Evolutionary conservation across 306 rosid genomes (phyloP), one percentile per base, ranked within the genome.

Genomic region (Vigna radiata): DNA sequence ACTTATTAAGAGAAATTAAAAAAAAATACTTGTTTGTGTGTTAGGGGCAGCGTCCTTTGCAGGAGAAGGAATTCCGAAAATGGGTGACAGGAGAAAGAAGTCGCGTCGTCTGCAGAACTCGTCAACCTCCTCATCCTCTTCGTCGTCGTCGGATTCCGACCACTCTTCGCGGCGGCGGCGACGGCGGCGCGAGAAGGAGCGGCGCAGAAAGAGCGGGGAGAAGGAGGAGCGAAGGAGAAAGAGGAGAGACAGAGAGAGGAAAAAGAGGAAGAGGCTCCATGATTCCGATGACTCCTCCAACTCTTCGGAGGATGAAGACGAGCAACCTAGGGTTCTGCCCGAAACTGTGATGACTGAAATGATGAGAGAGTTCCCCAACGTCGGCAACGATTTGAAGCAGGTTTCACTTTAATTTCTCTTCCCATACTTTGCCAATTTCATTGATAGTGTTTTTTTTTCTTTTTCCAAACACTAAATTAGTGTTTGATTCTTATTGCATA

Each of bases 361-460:
- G 87, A 77, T 91, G 88, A 81, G 29, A 14, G 86, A 86, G 68
- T 94, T 94, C 47, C 97, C 97, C 58, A 85, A 83, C 48, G 93
- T 86, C 55, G 93, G 85, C 76, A 86, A 78, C 77, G 96, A 94
- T 70, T 86, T 94, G 83, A 86, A 82, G 55, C 91, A 83, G 98
- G 98, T 94, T 44, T 68, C 73, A 14, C 41, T 44, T 41, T 68
- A 15, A 16, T 27, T 48, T 7, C 23, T 67, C 3, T 23, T 23
- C 14, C 21, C 12, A 23, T 15, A 43, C 33, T 16, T 2, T n/a
- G 16, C 11, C 23, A 61, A 61, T 61, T 31, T n/a, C 21, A 7
- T 61, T 61, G 68, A 8, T 62, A 23, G 33, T 56, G 36, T 56
- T 58, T 58, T 58, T 59, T 29, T 4, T 27, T 27, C 1, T 27